phyloP scores from a whole-genome alignment of 2,329 filamentous ascomycete genomes.

The Venturia nashicola region DNA sequence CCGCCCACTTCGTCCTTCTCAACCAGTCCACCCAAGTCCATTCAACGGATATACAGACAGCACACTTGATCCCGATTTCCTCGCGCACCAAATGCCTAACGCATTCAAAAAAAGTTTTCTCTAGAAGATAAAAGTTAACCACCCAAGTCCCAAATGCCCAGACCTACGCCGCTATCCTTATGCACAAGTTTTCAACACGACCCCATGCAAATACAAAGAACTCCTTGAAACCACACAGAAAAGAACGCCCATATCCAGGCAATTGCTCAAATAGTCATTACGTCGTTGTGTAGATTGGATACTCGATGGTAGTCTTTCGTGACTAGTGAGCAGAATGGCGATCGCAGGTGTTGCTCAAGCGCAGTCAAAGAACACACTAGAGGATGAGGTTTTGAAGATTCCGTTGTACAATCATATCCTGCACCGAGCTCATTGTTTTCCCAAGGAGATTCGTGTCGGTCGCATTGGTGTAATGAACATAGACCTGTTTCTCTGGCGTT shows the following conservation, averaged over 20 bases:
- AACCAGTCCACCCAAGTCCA: no score
- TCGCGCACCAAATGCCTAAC: not conserved
- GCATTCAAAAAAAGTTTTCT: not conserved
- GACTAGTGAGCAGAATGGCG: not conserved
- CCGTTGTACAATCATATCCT: constrained; percentile 42
- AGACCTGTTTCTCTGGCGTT: constrained; percentile 37
- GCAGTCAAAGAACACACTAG: constrained; percentile 14
- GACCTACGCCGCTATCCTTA: not conserved
- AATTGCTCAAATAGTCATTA: not conserved
- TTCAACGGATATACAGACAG: not conserved
- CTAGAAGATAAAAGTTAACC: not conserved
- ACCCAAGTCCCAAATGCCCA: not conserved
- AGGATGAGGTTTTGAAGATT: constrained; percentile 38
- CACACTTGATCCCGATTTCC: not conserved
- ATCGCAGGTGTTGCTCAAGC: not conserved
- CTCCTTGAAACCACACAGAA: not conserved
- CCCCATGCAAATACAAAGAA: not conserved
- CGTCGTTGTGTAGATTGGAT: not conserved
- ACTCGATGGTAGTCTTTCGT: not conserved
- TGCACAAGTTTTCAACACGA: not conserved
- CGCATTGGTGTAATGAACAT: constrained; percentile 40
- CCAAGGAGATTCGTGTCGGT: constrained; percentile 44
- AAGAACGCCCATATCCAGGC: not conserved
- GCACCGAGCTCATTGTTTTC: constrained; percentile 40
- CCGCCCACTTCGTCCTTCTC: no score